A percentile compares a stretch with the other conserved stretches of the same genome.
These are phyloP conservation scores for Saccharum officinarum DNA, from an alignment of 176 grass and related monocot species.

Conservation along the genomic window DNA sequence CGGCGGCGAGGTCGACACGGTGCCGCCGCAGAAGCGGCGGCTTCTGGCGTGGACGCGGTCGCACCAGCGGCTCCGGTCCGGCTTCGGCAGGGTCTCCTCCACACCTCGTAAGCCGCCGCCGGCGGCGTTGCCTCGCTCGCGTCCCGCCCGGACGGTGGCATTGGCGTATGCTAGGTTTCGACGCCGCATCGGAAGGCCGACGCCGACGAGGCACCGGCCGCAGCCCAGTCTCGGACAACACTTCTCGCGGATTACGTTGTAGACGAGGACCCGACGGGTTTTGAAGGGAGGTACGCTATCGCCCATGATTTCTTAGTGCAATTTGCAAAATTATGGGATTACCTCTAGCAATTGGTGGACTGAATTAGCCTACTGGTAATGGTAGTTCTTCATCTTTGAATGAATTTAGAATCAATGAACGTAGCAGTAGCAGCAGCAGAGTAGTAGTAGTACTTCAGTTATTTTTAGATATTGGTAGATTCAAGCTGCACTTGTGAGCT, in stretches of 20 bases:
- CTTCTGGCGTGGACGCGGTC: not conserved
- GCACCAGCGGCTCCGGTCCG: not conserved
- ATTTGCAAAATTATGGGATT: no score
- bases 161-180: not conserved
- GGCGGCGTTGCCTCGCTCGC: not conserved
- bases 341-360: no score
- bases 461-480: not conserved
- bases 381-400: not conserved
- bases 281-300: no score
- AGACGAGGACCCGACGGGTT: not conserved
- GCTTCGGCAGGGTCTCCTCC: not conserved
- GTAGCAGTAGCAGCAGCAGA: not conserved
- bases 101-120: not conserved
- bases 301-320: no score
- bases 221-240: not conserved
- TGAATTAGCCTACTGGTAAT: no score
- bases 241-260: constrained; percentile 11
- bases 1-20: not conserved
- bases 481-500: not conserved
- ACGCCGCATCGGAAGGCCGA: constrained; percentile 14
- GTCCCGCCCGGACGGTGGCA: constrained; percentile 5
- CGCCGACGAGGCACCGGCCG: not conserved
- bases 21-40: not conserved
- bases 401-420: not conserved
- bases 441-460: not conserved